Evolutionary conservation across 2,329 filamentous ascomycete species (phyloP).

Genomic region (Clarireedia monteithiana): DNA sequence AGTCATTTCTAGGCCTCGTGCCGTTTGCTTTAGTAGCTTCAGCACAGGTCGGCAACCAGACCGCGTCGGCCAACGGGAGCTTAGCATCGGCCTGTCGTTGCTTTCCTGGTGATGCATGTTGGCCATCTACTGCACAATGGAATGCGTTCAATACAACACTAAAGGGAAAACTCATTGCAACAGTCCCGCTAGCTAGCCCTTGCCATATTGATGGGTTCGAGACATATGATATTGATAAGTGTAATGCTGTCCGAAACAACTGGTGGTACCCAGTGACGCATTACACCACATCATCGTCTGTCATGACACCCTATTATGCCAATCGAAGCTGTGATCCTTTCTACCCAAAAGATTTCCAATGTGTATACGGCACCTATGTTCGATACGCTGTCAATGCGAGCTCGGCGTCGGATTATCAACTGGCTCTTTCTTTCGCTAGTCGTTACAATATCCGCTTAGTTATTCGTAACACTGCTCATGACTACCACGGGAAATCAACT

Average conservation of each 20-base stretch:
- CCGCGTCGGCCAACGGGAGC: too few relatives aligned
- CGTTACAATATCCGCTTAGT: conserved; percentile 35
- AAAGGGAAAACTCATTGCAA: conserved; percentile 12
- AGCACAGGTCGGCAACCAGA: too few relatives aligned
- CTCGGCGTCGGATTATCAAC: conserved; percentile 18
- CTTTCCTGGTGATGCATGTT: conserved; percentile 13
- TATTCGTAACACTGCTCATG: conserved; percentile 50
- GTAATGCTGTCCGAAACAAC: too few relatives aligned
- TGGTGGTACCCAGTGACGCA: too few relatives aligned
- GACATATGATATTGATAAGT: conserved; percentile 10
- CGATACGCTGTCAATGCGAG: conserved; percentile 27
- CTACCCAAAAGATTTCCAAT: conserved; percentile 29
- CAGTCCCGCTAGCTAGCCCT: conserved; percentile 10
- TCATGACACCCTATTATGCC: conserved; percentile 34
- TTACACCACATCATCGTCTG: conserved; percentile 4
- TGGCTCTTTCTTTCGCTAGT: conserved; percentile 32
- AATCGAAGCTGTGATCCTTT: conserved; percentile 30
- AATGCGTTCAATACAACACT: conserved; percentile 13
- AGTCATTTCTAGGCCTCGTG: too few relatives aligned
- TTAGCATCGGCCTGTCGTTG: too few relatives aligned
- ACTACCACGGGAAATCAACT: conserved; percentile 50
- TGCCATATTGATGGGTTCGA: conserved; percentile 12
- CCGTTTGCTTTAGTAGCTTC: too few relatives aligned
- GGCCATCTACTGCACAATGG: conserved; percentile 15
- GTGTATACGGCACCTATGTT: conserved; percentile 33